Base-by-base conservation (phyloP, 129 eudicot species). In the Centella asiatica region DNA sequence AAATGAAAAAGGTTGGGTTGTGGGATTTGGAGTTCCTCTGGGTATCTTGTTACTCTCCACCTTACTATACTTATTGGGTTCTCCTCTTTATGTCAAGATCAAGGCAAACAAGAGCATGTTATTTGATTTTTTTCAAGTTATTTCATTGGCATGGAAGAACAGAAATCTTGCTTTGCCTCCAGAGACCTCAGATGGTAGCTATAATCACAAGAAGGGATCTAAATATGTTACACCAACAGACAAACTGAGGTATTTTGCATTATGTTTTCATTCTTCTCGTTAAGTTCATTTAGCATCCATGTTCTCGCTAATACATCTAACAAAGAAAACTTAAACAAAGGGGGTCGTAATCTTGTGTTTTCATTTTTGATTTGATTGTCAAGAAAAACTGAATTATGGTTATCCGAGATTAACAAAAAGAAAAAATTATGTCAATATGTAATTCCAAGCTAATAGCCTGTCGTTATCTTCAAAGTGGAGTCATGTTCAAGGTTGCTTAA, bases 21-120 rank as follows among this genome's bases (percentile, higher is more conserved):
- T 84, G 27, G 96, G 96, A 15, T 83, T 81, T 57, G 96, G 96
- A 57, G 64, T 88, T 26, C 86, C 93, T 6, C 93, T 64, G 4
- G 83, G 68, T 26, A 74, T 77, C 10, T 78, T 88, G 89, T 57
- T 88, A 1, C 50, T 75, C 49, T 78, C 96, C 12, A 34, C 86
- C 1, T 22, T 76, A 44, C 51, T 80, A 60, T 84, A 84, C 70
- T 78, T 88, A 37, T 17, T 76, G 33, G 96, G 88, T 17, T 73
- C 86, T 15, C 70, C 68, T 46, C 77, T 81, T 19, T 88, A 81
- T 69, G 36, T 84, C 37, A 27, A 53, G 22, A 6, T 27, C 4
- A 53, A 27, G 59, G 27, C 36, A 26, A 69, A 69, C 24, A 8
- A 61, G 6, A 71, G 79, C 63, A 55, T 76, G 6, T 22, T 78